Conservation (phyloP, 2,329 filamentous ascomycete species). For the Rutstroemia sp. region DNA sequence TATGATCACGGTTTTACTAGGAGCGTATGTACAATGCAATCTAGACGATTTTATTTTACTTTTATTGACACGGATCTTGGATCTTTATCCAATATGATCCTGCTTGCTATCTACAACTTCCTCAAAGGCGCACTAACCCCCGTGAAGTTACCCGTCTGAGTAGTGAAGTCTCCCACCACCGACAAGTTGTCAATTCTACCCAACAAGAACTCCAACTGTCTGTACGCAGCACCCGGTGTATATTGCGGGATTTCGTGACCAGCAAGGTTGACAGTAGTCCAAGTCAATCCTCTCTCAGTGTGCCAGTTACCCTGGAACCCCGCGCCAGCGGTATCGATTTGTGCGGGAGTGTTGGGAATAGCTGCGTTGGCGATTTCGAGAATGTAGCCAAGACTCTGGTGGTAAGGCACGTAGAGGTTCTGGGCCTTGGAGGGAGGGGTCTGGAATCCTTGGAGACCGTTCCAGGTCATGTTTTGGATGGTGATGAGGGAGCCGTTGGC, state of each 20-base stretch:
- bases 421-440: constrained; percentile 13
- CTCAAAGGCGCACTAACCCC: constrained; percentile 12
- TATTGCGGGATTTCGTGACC: constrained; percentile 52
- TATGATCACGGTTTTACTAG: too few species aligned
- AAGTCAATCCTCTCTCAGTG: constrained; percentile 57
- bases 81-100: not conserved
- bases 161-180: constrained; percentile 24
- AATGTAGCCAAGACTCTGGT: constrained; percentile 48
- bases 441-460: constrained; percentile 57
- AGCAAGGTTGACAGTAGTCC: constrained; percentile 43
- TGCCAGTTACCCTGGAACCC: constrained; percentile 42
- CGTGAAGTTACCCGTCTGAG: constrained; percentile 22
- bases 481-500: constrained; percentile 55
- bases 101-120: not conserved
- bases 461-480: constrained; percentile 69
- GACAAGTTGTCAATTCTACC: constrained; percentile 46
- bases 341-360: constrained; percentile 10
- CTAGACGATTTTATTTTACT: too few species aligned
- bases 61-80: too few species aligned
- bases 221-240: constrained; percentile 47
- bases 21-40: too few species aligned
- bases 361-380: constrained; percentile 14
- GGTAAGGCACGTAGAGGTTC: constrained; percentile 26
- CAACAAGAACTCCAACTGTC: constrained; percentile 54
- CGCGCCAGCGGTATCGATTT: constrained; percentile 23